Percentiles rank a stretch among this genome's conserved stretches.
phyloP scores from a whole-genome alignment of 257 asterid genomes.

The Osmanthus fragrans region DNA sequence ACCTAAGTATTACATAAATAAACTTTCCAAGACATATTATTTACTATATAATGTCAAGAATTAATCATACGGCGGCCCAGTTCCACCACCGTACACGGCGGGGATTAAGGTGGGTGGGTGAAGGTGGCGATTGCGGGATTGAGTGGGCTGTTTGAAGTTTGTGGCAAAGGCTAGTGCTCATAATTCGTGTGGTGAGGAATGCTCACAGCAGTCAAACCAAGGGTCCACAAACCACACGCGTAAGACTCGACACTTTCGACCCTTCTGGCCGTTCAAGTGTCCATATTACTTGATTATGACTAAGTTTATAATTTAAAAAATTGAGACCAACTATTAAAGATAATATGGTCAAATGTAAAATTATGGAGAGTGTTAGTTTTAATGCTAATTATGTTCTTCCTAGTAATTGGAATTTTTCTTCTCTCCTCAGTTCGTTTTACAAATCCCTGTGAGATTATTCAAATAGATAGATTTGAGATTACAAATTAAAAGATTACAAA shows the following conservation, averaged over 20 bases:
- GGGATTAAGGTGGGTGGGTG: background rate
- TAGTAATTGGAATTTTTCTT: too few species aligned
- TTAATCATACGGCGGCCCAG: background rate
- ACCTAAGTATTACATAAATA: too few species aligned
- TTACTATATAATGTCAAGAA: too few species aligned
- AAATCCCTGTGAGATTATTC: too few species aligned
- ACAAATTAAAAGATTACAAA: too few species aligned
- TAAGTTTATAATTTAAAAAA: background rate
- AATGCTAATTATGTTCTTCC: too few species aligned
- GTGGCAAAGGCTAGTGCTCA: background rate
- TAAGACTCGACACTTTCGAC: background rate
- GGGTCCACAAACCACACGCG: constrained; percentile 4
- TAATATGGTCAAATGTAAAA: background rate
- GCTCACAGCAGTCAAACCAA: background rate
- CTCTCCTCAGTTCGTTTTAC: too few species aligned
- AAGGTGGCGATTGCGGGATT: background rate
- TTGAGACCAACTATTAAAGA: background rate
- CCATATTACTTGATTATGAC: background rate
- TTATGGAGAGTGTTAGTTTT: too few species aligned
- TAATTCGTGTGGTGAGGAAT: background rate
- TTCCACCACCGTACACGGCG: background rate
- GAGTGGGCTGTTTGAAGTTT: background rate
- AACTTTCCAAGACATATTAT: too few species aligned
- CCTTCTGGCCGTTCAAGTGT: background rate
- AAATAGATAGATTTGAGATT: too few species aligned